These are phyloP conservation scores for Nidularia sp. DNA, from an alignment of 768 basidiomycete species.

Conservation along the genomic window DNA sequence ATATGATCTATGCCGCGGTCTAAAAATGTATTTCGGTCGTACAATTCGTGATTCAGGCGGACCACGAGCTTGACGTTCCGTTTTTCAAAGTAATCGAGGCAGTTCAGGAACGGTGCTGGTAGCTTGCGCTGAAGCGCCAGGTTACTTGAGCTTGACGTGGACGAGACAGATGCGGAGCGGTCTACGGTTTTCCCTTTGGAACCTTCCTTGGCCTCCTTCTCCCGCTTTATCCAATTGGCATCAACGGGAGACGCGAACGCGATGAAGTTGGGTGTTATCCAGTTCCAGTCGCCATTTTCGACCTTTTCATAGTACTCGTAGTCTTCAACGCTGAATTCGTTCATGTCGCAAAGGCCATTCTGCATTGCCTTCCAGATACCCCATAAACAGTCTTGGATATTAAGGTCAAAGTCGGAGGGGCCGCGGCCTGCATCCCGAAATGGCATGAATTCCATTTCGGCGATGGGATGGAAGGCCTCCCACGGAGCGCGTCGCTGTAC, in stretches of 20 bases:
- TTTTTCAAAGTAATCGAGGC: slow-evolving; percentile 89
- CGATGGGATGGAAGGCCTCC: slow-evolving; percentile 93
- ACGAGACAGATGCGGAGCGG: slow-evolving; percentile 15
- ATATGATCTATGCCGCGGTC: slow-evolving; percentile 85
- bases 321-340: slow-evolving; percentile 88
- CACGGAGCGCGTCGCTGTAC: slow-evolving; percentile 86
- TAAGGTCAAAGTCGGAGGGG: slow-evolving; percentile 88
- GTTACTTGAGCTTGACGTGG: slow-evolving; percentile 29
- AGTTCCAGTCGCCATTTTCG: slow-evolving; percentile 95
- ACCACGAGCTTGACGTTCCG: slow-evolving; percentile 87
- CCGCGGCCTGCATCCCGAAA: slow-evolving; percentile 96
- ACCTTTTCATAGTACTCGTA: slow-evolving; percentile 96
- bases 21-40: slow-evolving; percentile 76
- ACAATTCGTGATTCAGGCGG: slow-evolving; percentile 89
- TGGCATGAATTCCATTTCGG: slow-evolving; percentile 88
- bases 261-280: slow-evolving; percentile 88
- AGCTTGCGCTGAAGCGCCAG: slow-evolving; percentile 75
- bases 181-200: slow-evolving; percentile 19
- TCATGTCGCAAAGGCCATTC: slow-evolving; percentile 90
- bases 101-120: slow-evolving; percentile 80
- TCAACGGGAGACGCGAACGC: slow-evolving; percentile 94
- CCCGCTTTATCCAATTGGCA: slow-evolving; percentile 70
- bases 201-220: slow-evolving; percentile 59
- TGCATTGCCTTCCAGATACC: slow-evolving; percentile 88
- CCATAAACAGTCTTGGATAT: slow-evolving; percentile 89